Evolutionary conservation across 257 asterid genomes (phyloP).

Genomic region (Coffea canephora): DNA sequence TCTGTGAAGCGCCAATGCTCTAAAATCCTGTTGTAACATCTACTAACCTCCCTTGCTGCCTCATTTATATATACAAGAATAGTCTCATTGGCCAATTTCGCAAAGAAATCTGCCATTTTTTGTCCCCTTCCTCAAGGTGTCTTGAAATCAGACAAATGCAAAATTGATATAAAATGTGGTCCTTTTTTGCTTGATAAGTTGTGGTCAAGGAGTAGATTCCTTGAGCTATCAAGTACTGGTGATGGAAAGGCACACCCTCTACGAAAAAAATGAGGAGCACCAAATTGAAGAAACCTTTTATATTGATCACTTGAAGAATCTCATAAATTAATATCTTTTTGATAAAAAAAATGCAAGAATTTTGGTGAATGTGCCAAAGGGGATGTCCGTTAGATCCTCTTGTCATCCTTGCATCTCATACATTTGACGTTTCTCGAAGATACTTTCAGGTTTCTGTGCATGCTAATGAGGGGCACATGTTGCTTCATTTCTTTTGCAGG

Average conservation of each 20-base stretch:
- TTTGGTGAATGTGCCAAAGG: background rate
- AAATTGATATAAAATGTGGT: background rate
- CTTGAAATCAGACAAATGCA: background rate
- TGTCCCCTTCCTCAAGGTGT: background rate
- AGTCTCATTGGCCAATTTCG: background rate
- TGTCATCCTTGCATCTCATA: background rate
- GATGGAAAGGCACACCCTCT: background rate
- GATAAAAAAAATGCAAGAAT: background rate
- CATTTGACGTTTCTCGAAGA: background rate
- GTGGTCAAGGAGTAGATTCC: background rate
- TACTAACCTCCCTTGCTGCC: background rate
- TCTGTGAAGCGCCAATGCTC: background rate
- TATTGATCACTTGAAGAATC: too few relatives aligned
- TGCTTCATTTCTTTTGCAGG: conserved; percentile 47
- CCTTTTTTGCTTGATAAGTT: background rate
- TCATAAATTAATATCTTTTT: background rate
- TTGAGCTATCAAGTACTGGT: background rate
- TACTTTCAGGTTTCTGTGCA: background rate
- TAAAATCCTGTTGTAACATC: background rate
- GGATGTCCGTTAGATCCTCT: background rate
- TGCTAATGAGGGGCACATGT: background rate
- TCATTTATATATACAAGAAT: background rate
- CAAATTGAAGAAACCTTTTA: too few relatives aligned
- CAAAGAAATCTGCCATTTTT: background rate
- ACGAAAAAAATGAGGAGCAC: background rate